Evolutionary conservation across 306 rosid genomes (phyloP).

Genomic region (Cicer bijugum): DNA sequence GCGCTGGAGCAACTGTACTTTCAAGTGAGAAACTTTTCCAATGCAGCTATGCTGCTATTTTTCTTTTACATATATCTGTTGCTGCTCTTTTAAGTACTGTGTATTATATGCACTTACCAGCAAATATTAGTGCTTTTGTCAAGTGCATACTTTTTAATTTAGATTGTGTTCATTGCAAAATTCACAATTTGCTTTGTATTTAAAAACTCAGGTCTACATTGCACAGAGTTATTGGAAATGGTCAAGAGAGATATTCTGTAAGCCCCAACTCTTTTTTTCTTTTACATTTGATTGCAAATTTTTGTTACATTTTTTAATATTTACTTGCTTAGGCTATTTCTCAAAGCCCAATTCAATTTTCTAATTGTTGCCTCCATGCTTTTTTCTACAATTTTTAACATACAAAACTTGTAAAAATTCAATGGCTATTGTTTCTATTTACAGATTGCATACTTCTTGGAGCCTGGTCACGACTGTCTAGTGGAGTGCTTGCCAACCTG

Average conservation of each 20-base stretch:
- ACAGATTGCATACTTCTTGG: constrained; percentile 89
- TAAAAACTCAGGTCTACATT: constrained; percentile 76
- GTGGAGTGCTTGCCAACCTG: constrained; percentile 91
- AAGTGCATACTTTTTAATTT: constrained; percentile 18
- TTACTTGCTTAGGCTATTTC: background rate
- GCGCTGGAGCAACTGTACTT: constrained; percentile 90
- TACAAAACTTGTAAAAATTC: background rate
- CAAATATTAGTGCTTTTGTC: background rate
- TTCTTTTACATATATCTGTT: background rate
- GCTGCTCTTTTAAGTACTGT: background rate
- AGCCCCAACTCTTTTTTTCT: constrained; percentile 35
- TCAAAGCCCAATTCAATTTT: background rate
- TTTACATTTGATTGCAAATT: background rate
- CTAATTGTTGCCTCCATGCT: background rate
- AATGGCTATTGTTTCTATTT: constrained; percentile 2
- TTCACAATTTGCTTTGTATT: constrained; percentile 26
- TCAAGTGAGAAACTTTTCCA: constrained; percentile 64
- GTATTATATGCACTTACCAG: background rate
- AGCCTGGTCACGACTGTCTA: constrained; percentile 82
- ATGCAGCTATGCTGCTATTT: background rate
- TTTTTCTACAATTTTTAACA: background rate
- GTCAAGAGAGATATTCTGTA: constrained; percentile 91
- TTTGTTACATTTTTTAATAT: background rate
- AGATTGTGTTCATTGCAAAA: background rate
- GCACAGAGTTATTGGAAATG: constrained; percentile 87